A percentile compares a stretch with the other conserved stretches of the same genome.
Evolutionary conservation across 2,329 filamentous ascomycete species (phyloP).

Genomic region (Aspergillus sp.): DNA sequence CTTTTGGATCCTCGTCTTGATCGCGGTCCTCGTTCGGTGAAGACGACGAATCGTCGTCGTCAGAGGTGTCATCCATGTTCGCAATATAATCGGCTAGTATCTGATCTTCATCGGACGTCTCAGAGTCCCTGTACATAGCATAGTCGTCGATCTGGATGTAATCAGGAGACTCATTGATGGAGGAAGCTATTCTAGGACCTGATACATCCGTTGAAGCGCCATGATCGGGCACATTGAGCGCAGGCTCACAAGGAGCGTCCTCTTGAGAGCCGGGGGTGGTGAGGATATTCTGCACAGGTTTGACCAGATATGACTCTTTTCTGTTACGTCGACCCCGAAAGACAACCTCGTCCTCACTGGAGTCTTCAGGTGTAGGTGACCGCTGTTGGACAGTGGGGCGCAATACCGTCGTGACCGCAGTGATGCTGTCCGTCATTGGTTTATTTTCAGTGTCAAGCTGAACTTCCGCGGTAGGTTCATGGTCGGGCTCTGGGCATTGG

Average conservation of each 20-base stretch:
- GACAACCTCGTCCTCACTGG: conserved; percentile 67
- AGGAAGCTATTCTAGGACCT: background rate
- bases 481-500: conserved; percentile 5
- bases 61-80: conserved; percentile 42
- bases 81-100: conserved; percentile 46
- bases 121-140: background rate
- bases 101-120: conserved; percentile 55
- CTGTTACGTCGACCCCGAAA: conserved; percentile 41
- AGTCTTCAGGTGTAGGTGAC: conserved; percentile 55
- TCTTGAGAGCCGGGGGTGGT: background rate
- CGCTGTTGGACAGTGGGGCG: conserved; percentile 24
- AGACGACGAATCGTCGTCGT: background rate
- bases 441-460: background rate
- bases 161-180: background rate
- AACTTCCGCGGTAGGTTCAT: conserved; percentile 19
- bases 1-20: background rate
- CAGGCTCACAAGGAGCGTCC: no score
- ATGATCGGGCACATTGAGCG: no score
- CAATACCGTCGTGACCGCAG: no score
- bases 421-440: conserved; percentile 26
- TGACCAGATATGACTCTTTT: conserved; percentile 2
- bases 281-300: background rate
- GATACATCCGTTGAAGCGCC: background rate
- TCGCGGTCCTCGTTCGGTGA: background rate
- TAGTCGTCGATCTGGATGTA: background rate